Evolutionary conservation across 768 basidiomycete genomes (phyloP).

Genomic region (Phaeotremella fagi): DNA sequence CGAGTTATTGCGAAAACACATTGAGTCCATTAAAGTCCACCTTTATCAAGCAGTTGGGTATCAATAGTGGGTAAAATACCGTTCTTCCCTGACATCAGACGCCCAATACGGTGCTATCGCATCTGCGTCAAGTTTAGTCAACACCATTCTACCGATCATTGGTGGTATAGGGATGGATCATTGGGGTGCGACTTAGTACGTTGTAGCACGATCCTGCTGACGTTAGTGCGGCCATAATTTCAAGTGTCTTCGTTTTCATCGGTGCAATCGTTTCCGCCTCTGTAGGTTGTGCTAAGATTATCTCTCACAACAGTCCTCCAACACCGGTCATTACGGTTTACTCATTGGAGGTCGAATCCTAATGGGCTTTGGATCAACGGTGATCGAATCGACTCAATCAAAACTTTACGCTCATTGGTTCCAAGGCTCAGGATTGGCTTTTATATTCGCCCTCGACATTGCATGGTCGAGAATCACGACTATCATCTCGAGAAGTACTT

Average conservation of each 20-base stretch:
- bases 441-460: constrained; percentile 42
- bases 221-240: constrained; percentile 31
- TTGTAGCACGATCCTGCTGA: neutral
- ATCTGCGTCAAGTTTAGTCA: constrained; percentile 41
- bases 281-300: constrained; percentile 13
- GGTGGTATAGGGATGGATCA: constrained; percentile 46
- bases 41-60: constrained; percentile 21
- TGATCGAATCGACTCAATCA: constrained; percentile 41
- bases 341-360: constrained; percentile 40
- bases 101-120: constrained; percentile 43
- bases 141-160: constrained; percentile 44
- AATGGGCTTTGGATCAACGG: constrained; percentile 44
- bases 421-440: constrained; percentile 24
- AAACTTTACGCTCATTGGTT: constrained; percentile 47
- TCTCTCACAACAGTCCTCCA: neutral
- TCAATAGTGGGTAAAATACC: constrained; percentile 27
- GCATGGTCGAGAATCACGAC: constrained; percentile 38
- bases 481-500: constrained; percentile 27
- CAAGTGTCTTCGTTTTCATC: constrained; percentile 36
- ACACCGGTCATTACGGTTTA: constrained; percentile 20
- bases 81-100: constrained; percentile 15
- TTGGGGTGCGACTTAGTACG: constrained; percentile 43
- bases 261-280: constrained; percentile 29
- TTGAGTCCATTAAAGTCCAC: constrained; percentile 32
- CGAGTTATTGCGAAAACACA: constrained; percentile 16